Percentiles rank a stretch among this genome's conserved stretches.
These are phyloP conservation scores for Reticulascus tulasneorum DNA, from an alignment of 2,329 filamentous ascomycete species.

Conservation along the genomic window DNA sequence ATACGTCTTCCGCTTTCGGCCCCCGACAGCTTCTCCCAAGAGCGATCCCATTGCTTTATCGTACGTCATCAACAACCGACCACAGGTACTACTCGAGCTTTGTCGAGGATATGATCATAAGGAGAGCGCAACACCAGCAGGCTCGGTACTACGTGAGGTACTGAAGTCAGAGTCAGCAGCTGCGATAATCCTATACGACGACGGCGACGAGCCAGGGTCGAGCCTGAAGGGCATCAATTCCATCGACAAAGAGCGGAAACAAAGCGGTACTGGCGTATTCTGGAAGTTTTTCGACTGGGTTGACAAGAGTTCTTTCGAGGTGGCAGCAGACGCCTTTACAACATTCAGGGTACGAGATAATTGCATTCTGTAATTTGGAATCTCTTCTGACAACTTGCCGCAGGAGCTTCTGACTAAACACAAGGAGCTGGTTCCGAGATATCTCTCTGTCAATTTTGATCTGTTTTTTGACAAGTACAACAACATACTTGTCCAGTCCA, in stretches of 20 bases:
- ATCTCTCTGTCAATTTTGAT: slow-evolving; percentile 85
- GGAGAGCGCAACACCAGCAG: slow-evolving; percentile 88
- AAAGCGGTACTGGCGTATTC: slow-evolving; percentile 81
- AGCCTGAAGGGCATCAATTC: slow-evolving; percentile 71
- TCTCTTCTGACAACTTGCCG: neutral
- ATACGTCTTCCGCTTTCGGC: slow-evolving; percentile 87
- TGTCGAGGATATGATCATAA: slow-evolving; percentile 87
- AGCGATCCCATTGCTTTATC: slow-evolving; percentile 80
- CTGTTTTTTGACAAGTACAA: slow-evolving; percentile 93
- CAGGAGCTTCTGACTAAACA: slow-evolving; percentile 93
- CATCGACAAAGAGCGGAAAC: slow-evolving; percentile 71
- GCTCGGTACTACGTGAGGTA: slow-evolving; percentile 83
- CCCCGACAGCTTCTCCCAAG: slow-evolving; percentile 60
- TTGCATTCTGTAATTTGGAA: slow-evolving; percentile 3
- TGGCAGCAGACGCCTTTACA: slow-evolving; percentile 94
- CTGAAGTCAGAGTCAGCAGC: slow-evolving; percentile 86
- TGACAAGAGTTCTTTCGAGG: slow-evolving; percentile 92
- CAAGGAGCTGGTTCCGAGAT: slow-evolving; percentile 84
- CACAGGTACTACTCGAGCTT: slow-evolving; percentile 81
- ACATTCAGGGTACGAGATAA: slow-evolving; percentile 78
- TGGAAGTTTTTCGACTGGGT: slow-evolving; percentile 99
- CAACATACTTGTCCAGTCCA: slow-evolving; percentile 78
- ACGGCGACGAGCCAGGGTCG: slow-evolving; percentile 67
- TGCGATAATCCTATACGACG: slow-evolving; percentile 88
- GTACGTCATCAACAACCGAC: slow-evolving; percentile 81